A percentile compares a stretch with the other conserved stretches of the same genome.
These are phyloP conservation scores for Elsinoe perseae DNA, from an alignment of 2,329 filamentous ascomycete species.

Conservation along the genomic window DNA sequence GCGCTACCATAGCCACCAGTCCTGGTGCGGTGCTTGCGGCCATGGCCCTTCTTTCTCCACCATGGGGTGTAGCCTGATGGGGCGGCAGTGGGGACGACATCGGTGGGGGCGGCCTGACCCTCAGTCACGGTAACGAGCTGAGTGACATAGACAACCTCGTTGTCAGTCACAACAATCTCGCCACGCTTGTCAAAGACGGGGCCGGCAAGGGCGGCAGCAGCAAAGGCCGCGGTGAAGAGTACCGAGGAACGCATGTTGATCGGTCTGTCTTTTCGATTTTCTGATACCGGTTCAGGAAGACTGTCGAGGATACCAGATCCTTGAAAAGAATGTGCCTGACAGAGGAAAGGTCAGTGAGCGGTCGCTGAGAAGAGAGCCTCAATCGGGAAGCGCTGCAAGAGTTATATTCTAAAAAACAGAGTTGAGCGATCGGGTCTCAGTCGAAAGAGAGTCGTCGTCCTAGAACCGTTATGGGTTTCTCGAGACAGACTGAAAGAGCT, in stretches of 20 bases:
- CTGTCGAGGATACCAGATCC: constrained; percentile 22
- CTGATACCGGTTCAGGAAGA: constrained; percentile 17
- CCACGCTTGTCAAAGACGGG: constrained; percentile 25
- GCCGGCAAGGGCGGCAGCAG: constrained; percentile 30
- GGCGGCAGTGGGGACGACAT: constrained; percentile 16
- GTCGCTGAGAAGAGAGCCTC: constrained; percentile 18
- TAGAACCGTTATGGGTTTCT: constrained; percentile 14
- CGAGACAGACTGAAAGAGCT: constrained; percentile 15
- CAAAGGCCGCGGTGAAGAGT: constrained; percentile 31
- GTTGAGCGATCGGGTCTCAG: constrained; percentile 12
- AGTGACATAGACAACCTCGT: constrained; percentile 28
- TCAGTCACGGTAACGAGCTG: constrained; percentile 31
- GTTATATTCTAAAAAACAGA: constrained; percentile 15
- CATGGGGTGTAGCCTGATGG: constrained; percentile 18
- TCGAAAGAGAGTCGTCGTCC: not conserved
- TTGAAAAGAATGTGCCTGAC: constrained; percentile 18
- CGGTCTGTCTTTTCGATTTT: constrained; percentile 20
- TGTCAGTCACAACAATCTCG: constrained; percentile 25
- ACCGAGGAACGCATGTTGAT: constrained; percentile 31
- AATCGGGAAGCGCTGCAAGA: constrained; percentile 10
- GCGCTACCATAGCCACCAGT: constrained; percentile 13
- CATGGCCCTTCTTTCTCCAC: not conserved
- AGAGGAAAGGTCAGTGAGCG: constrained; percentile 17
- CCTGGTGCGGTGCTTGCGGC: constrained; percentile 20
- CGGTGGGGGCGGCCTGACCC: constrained; percentile 20